phyloP scores from a whole-genome alignment of 2,329 filamentous ascomycete species.

The Microcera coccophila region DNA sequence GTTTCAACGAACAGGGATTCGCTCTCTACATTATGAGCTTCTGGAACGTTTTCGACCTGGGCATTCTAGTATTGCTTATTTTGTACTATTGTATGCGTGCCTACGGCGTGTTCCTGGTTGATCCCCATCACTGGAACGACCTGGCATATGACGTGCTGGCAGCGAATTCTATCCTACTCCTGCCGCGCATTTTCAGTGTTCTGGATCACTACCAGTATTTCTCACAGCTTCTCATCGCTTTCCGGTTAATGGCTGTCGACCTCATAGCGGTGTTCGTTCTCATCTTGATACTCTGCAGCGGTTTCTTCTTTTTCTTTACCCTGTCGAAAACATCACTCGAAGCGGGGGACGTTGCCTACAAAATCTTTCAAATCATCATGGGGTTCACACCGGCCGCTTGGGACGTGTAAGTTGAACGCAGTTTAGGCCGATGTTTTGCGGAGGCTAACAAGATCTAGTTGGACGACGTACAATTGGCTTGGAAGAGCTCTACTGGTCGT shows the following conservation, averaged over 20 bases:
- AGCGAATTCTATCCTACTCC: slow-evolving; percentile 81
- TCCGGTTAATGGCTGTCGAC: slow-evolving; percentile 90
- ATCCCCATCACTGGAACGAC: slow-evolving; percentile 69
- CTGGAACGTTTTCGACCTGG: slow-evolving; percentile 94
- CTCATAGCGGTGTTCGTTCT: slow-evolving; percentile 79
- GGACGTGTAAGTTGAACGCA: slow-evolving; percentile 61
- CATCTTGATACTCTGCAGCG: slow-evolving; percentile 83
- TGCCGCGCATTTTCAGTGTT: slow-evolving; percentile 87
- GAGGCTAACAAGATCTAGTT: slow-evolving; percentile 41
- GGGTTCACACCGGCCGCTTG: slow-evolving; percentile 93
- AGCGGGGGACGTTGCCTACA: slow-evolving; percentile 74
- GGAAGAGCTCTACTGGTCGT: slow-evolving; percentile 72
- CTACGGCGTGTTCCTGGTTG: slow-evolving; percentile 80
- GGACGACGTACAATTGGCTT: slow-evolving; percentile 70
- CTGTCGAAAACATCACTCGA: slow-evolving; percentile 70
- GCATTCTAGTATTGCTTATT: slow-evolving; percentile 79
- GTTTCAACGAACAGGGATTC: slow-evolving; percentile 95
- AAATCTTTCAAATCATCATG: slow-evolving; percentile 91
- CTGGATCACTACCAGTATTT: slow-evolving; percentile 96
- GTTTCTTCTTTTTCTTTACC: slow-evolving; percentile 93
- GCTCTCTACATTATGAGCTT: slow-evolving; percentile 96
- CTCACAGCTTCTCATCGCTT: slow-evolving; percentile 88
- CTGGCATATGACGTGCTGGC: slow-evolving; percentile 94
- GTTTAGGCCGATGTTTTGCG: no score
- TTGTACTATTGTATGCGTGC: slow-evolving; percentile 86